Conservation (phyloP, 2,329 filamentous ascomycete genomes). For the Trichoderma atrobrunneum region DNA sequence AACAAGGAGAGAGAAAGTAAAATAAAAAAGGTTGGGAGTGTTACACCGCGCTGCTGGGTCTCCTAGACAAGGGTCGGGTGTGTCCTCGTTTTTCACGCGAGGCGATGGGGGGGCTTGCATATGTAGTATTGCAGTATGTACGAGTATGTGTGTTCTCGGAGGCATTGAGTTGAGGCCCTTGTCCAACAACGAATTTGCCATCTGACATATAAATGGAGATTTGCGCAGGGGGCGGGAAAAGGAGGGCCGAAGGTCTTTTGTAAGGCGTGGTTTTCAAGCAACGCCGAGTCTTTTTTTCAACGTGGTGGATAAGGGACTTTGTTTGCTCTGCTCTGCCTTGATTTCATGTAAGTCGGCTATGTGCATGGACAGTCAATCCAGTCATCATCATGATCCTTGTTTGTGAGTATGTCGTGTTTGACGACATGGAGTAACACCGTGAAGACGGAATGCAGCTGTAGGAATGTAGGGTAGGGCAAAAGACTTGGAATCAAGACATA, state of each 20-base stretch:
- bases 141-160: background rate
- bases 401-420: background rate
- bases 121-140: background rate
- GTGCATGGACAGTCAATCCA: background rate
- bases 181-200: background rate
- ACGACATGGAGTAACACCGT: background rate
- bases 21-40: background rate
- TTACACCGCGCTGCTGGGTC: conserved; percentile 4
- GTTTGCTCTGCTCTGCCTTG: background rate
- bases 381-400: background rate
- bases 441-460: background rate
- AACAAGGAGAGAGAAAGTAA: background rate
- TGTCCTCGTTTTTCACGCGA: background rate
- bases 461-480: background rate
- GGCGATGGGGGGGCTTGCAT: background rate
- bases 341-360: background rate
- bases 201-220: background rate
- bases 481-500: background rate
- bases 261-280: background rate
- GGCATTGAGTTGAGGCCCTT: background rate
- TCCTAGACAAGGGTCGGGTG: background rate
- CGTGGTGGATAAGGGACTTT: background rate
- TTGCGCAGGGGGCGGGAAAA: background rate
- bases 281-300: background rate
- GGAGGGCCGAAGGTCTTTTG: background rate